Percentiles rank a stretch among this genome's conserved stretches.
phyloP scores from a whole-genome alignment of 495 filamentous ascomycete genomes.

The Patellaria atrata region DNA sequence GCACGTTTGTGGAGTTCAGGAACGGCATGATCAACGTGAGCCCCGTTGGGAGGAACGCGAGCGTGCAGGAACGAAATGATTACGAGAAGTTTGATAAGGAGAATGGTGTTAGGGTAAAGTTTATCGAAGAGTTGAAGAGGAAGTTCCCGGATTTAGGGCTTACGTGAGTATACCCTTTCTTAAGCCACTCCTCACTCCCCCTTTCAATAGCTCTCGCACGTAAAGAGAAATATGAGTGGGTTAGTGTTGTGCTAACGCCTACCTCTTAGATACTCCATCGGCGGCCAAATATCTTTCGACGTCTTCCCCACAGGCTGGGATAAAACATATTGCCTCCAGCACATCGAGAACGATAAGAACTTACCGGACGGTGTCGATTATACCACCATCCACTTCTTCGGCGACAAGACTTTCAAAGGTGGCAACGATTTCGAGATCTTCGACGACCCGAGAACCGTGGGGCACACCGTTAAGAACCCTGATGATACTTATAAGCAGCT shows the following conservation, averaged over 20 bases:
- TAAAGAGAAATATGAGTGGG: constrained; percentile 7
- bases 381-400: constrained; percentile 91
- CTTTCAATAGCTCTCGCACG: neutral
- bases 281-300: constrained; percentile 95
- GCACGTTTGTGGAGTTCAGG: constrained; percentile 92
- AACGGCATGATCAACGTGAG: constrained; percentile 96
- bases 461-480: constrained; percentile 67
- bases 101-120: constrained; percentile 53
- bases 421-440: constrained; percentile 97
- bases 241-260: too few relatives aligned
- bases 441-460: constrained; percentile 60
- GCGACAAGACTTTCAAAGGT: constrained; percentile 78
- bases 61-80: constrained; percentile 58
- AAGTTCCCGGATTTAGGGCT: constrained; percentile 71
- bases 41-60: constrained; percentile 86
- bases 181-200: too few relatives aligned
- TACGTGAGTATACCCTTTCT: constrained; percentile 44
- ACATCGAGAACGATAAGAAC: constrained; percentile 69
- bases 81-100: constrained; percentile 66
- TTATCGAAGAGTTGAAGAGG: constrained; percentile 62
- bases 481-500: constrained; percentile 66
- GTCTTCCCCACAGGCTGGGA: constrained; percentile 97
- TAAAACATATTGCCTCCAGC: constrained; percentile 91
- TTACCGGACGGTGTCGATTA: constrained; percentile 54
- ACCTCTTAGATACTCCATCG: constrained; percentile 80